Evolutionary conservation across 208 protist species (phyloP).

Genomic region (Wallacemonas rigidus): DNA sequence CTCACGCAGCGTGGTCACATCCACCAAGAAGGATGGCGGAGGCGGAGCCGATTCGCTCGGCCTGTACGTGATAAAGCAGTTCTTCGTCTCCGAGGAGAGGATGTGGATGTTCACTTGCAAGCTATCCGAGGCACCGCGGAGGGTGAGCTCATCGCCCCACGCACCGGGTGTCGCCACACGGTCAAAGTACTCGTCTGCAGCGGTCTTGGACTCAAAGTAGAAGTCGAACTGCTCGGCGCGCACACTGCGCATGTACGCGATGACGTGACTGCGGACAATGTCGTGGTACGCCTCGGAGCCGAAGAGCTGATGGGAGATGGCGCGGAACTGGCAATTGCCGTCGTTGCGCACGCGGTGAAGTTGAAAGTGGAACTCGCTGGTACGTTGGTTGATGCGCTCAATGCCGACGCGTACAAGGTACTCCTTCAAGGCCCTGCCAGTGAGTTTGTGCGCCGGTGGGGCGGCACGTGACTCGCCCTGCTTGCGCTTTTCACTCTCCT

Average conservation of each 20-base stretch:
- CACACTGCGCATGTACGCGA: constrained; percentile 80
- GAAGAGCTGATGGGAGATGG: constrained; percentile 85
- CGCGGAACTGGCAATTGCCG: constrained; percentile 91
- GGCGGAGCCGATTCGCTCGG: constrained; percentile 55
- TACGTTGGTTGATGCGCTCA: constrained; percentile 54
- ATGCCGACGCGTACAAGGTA: constrained; percentile 68
- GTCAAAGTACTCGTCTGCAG: constrained; percentile 71
- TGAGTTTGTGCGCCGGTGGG: constrained; percentile 15
- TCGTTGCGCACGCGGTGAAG: constrained; percentile 72
- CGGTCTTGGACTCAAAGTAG: constrained; percentile 68
- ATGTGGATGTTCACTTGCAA: constrained; percentile 86
- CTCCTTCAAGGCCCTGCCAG: constrained; percentile 34
- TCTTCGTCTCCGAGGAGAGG: constrained; percentile 72
- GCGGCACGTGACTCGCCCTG: background rate
- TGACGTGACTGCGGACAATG: constrained; percentile 69
- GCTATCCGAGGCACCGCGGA: constrained; percentile 83
- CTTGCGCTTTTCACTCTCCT: constrained; percentile 17
- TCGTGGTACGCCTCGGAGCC: constrained; percentile 85
- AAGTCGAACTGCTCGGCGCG: constrained; percentile 72
- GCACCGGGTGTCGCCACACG: constrained; percentile 51
- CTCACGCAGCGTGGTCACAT: constrained; percentile 37
- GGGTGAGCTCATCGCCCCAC: constrained; percentile 89
- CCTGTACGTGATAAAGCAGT: constrained; percentile 84
- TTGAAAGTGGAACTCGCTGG: constrained; percentile 59
- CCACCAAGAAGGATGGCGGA: constrained; percentile 75